Base-by-base conservation (phyloP, 345 rosid species). In the Sapria himalayana region DNA sequence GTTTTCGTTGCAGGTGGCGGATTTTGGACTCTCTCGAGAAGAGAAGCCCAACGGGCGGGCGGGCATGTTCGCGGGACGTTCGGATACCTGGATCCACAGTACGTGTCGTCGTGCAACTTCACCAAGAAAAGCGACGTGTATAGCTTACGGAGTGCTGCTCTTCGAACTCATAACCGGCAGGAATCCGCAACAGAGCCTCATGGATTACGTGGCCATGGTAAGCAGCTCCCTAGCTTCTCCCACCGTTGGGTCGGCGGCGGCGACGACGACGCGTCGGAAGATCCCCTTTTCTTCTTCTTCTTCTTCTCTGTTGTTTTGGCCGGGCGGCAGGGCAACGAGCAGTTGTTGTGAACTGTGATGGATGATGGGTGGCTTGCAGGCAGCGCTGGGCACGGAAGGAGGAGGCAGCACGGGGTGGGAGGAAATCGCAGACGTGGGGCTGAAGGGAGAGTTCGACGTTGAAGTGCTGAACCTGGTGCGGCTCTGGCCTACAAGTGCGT, bases 1-100 rank as follows among this genome's bases (percentile, higher is more conserved):
- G n/a, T n/a, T n/a, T n/a, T n/a, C n/a, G n/a, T n/a, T n/a, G 41
- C 42, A 89, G 98, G 95, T 89, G 12, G 91, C 98, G 54, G 98
- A 89, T 63, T 84, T 89, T 56, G 98, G 98, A 21, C 92, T 89
- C 33, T 89, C 98, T 37, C 76, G 95, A 61, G 98, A 82, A 69
- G 99, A 84, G 63, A 71, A 69, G 82, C 80, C 73, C 15, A 75
- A 79, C 45, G 68, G 59, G 43, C 73, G 80, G 29, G 85, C 73
- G 3, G 99, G 99, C 57, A 89, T 95, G 52, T 57, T 6, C 62
- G 51, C 7, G 51, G 62, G 1, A 50, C 48, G 0, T 50, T 39
- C 18, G 47, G 48, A 6, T 34, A 50, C 36, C 25, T 54, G 22
- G 58, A 54, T 54, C 58, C 52, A 0, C 46, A 54, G 27, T 54